These are phyloP conservation scores for Calonectria hawksworthii DNA, from an alignment of 2,329 filamentous ascomycete genomes.

Conservation along the genomic window DNA sequence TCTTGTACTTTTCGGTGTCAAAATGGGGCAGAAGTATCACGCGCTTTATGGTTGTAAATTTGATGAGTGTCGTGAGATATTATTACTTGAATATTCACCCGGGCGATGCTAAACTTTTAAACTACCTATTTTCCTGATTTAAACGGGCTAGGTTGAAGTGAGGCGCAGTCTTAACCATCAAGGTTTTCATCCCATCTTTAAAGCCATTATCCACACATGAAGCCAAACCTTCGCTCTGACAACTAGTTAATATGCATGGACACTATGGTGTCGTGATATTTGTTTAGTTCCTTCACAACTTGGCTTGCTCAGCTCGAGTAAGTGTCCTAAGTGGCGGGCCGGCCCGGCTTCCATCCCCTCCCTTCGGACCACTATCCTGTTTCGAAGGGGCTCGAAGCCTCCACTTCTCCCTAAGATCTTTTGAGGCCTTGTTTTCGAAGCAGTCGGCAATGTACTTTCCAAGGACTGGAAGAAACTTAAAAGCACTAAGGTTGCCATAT, in stretches of 20 bases:
- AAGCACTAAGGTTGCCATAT: slow-evolving; percentile 12
- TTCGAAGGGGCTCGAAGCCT: slow-evolving; percentile 35
- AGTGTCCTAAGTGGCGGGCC: slow-evolving; percentile 46
- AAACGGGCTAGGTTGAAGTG: background rate
- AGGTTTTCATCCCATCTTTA: background rate
- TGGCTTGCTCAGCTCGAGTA: slow-evolving; percentile 45
- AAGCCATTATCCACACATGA: background rate
- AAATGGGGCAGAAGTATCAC: background rate
- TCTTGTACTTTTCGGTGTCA: background rate
- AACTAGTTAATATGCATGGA: background rate
- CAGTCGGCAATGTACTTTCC: slow-evolving; percentile 48
- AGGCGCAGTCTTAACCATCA: background rate
- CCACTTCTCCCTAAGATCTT: slow-evolving; percentile 48
- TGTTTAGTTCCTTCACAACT: slow-evolving; percentile 34
- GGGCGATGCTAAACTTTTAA: background rate
- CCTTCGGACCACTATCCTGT: slow-evolving; percentile 26
- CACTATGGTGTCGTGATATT: background rate
- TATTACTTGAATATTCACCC: background rate
- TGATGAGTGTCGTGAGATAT: background rate
- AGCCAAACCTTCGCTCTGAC: background rate
- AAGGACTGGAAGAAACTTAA: slow-evolving; percentile 40
- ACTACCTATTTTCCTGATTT: no score
- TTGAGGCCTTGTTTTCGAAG: slow-evolving; percentile 48
- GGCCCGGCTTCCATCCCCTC: slow-evolving; percentile 48
- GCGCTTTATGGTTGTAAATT: background rate